Conservation (phyloP, 345 rosid genomes). For the Gossypioides kirkii region DNA sequence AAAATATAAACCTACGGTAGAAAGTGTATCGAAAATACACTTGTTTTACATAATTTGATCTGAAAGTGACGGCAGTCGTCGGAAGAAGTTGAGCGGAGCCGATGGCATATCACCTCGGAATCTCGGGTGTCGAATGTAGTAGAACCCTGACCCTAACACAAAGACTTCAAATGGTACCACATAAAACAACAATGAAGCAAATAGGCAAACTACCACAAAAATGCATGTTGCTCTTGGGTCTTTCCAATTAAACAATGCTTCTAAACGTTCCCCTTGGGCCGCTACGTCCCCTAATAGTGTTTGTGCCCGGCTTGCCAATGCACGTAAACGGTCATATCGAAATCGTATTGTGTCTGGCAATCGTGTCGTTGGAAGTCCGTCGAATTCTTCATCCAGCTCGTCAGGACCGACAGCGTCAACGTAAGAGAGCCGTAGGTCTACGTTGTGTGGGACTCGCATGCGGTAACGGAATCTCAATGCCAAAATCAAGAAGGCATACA, state of each 20-base stretch:
- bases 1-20: neutral
- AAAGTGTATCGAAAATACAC: neutral
- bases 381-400: conserved; percentile 89
- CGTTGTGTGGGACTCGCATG: conserved; percentile 38
- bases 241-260: conserved; percentile 77
- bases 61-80: conserved; percentile 85
- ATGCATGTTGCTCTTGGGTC: conserved; percentile 88
- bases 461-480: conserved; percentile 58
- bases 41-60: conserved; percentile 57
- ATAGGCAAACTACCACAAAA: conserved; percentile 59
- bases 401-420: conserved; percentile 61
- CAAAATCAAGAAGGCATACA: conserved; percentile 75
- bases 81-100: conserved; percentile 59
- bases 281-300: conserved; percentile 77
- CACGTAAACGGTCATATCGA: conserved; percentile 69
- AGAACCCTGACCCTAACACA: conserved; percentile 58
- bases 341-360: conserved; percentile 54
- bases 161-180: conserved; percentile 65
- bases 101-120: conserved; percentile 89
- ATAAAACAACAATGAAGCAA: conserved; percentile 63
- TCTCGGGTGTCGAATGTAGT: conserved; percentile 83
- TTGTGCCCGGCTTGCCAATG: conserved; percentile 80
- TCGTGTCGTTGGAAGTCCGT: conserved; percentile 67
- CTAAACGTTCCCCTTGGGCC: conserved; percentile 80
- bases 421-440: conserved; percentile 64